phyloP scores from a whole-genome alignment of 108 stramenopile genomes.

The Nitzschia palea region DNA sequence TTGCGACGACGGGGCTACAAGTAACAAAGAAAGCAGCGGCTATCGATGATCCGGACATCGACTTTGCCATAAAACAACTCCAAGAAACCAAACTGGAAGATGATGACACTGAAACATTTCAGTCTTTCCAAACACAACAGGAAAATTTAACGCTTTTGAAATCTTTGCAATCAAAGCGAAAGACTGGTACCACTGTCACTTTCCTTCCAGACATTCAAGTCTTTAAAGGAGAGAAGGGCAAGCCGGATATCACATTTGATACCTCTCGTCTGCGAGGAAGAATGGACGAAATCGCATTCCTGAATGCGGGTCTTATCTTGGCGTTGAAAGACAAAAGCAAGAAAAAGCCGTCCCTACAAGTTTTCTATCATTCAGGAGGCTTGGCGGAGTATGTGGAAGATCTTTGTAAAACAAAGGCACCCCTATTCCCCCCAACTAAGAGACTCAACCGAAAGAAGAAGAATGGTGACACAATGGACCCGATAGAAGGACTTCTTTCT shows the following conservation, averaged over 20 bases:
- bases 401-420: constrained; percentile 77
- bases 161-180: constrained; percentile 42
- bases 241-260: constrained; percentile 78
- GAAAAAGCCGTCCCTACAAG: constrained; percentile 41
- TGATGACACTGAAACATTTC: constrained; percentile 36
- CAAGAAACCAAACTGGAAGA: constrained; percentile 8
- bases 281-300: constrained; percentile 87
- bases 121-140: constrained; percentile 9
- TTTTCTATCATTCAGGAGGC: constrained; percentile 89
- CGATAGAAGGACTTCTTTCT: constrained; percentile 35
- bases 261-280: constrained; percentile 65
- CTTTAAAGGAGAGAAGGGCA: constrained; percentile 89
- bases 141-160: constrained; percentile 39
- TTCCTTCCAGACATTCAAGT: constrained; percentile 88
- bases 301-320: constrained; percentile 90
- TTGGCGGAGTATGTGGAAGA: constrained; percentile 83
- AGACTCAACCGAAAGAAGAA: constrained; percentile 16
- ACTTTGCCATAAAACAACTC: constrained; percentile 15
- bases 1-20: constrained; percentile 53
- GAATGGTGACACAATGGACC: constrained; percentile 5
- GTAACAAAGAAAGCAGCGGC: constrained; percentile 22
- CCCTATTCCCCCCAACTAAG: constrained; percentile 52
- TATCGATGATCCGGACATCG: constrained; percentile 18
- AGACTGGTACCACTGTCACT: constrained; percentile 74
- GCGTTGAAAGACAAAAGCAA: constrained; percentile 76